Evolutionary conservation across 345 rosid species (phyloP).

Genomic region (Salix purpurea): DNA sequence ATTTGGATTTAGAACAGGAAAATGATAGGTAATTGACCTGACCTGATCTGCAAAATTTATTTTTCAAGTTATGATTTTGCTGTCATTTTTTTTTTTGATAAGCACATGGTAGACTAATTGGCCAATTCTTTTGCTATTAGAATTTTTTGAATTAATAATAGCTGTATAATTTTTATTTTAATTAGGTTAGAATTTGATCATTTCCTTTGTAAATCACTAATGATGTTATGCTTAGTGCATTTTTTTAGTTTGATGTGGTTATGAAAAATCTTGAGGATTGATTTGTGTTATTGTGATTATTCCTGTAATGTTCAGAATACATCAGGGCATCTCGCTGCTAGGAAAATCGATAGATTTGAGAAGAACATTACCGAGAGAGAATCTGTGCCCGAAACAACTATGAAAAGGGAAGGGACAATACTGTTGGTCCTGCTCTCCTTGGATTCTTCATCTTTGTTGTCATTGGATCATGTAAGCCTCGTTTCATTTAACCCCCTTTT

Average conservation of each 20-base stretch:
- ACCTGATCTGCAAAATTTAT: neutral
- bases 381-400: conserved; percentile 67
- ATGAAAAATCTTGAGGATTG: neutral
- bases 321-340: conserved; percentile 73
- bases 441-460: conserved; percentile 91
- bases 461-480: conserved; percentile 80
- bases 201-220: conserved; percentile 32
- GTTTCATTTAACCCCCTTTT: neutral
- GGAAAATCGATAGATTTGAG: conserved; percentile 73
- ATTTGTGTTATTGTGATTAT: neutral
- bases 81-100: neutral
- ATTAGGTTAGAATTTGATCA: neutral
- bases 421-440: conserved; percentile 78
- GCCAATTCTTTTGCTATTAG: neutral
- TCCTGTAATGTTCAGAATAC: conserved; percentile 52
- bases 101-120: neutral
- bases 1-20: neutral
- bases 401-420: conserved; percentile 81
- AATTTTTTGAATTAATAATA: neutral
- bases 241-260: neutral
- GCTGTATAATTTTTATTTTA: neutral
- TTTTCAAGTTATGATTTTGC: neutral
- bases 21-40: neutral
- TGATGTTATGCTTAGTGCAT: neutral
- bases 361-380: conserved; percentile 87